Evolutionary conservation across 306 rosid genomes (phyloP), one percentile per base, ranked within the genome.

Genomic region (Canavalia ensiformis): DNA sequence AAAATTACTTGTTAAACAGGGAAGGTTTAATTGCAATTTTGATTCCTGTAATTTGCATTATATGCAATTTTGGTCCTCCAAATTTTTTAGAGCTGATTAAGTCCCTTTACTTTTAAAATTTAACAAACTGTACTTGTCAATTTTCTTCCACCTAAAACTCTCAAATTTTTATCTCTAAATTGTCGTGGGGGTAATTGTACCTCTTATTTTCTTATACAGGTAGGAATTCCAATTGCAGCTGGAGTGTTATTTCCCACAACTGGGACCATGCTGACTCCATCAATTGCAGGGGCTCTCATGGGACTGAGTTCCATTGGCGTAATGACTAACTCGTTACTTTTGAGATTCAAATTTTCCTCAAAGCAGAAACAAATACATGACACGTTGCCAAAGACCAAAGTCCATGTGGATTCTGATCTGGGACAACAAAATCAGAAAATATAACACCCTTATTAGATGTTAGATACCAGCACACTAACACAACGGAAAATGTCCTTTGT

Each of bases 251-350:
- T 92, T 75, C 99, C 97, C 10, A 69, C 91, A 66, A 92, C 91
- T 55, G 97, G 99, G 64, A 90, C 94, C 45, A 78, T 92, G 83
- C 86, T 95, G 87, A 95, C 95, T 78, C 99, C 98, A 58, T 95
- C 97, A 60, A 95, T 95, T 58, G 99, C 99, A 4, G 99, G 99
- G 82, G 99, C 97, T 25, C 92, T 95, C 50, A 91, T 95, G 99
- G 97, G 97, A 35, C 77, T 95, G 79, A 91, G 97, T 85, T 95
- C 97, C 79, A 76, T 92, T 49, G 97, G 97, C 41, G 99, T 95
- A 79, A 91, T 90, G 90, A 87, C 91, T 55, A 95, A 95, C 91
- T 95, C 97, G 2, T 86, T 95, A 66, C 87, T 91, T 79, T 77
- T 95, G 81, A 92, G 98, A 84, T 83, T 79, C 78, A 91, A 83